Conservation (phyloP, 345 rosid genomes). For the Syzygium aromaticum region DNA sequence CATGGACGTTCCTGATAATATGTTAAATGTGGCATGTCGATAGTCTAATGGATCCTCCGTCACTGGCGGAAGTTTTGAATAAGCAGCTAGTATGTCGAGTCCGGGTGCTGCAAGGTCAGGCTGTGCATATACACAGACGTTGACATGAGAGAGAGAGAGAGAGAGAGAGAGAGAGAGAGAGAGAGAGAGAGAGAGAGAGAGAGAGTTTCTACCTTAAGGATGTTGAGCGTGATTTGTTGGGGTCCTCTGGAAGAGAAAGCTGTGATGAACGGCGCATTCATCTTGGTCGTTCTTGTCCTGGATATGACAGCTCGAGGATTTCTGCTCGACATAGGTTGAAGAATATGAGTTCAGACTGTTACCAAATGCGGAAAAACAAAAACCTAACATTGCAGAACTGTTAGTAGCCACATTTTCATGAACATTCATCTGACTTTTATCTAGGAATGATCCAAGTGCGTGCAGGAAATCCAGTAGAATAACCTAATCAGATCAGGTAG, state of each 20-base stretch:
- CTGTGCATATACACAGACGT: conserved; percentile 18
- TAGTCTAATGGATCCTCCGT: conserved; percentile 33
- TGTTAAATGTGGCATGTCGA: conserved; percentile 30
- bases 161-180: background rate
- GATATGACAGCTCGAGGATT: conserved; percentile 47
- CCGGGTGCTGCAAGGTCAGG: conserved; percentile 94
- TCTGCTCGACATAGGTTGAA: conserved; percentile 16
- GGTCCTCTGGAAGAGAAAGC: conserved; percentile 88
- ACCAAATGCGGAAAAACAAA: background rate
- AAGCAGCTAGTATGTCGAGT: conserved; percentile 65
- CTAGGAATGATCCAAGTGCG: background rate
- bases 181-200: background rate
- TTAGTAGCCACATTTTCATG: background rate
- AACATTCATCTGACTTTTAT: background rate
- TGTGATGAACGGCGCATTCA: conserved; percentile 46
- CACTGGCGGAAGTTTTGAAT: conserved; percentile 33
- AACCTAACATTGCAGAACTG: background rate
- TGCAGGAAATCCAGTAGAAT: background rate
- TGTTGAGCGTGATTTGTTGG: conserved; percentile 37
- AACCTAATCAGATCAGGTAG: background rate
- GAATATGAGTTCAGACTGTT: background rate
- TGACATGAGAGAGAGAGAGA: background rate
- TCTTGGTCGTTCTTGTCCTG: conserved; percentile 31
- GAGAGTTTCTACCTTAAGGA: conserved; percentile 54
- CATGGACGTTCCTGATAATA: conserved; percentile 88